Evolutionary conservation across 148 eudicot genomes (phyloP).

Genomic region (Drosera capensis): DNA sequence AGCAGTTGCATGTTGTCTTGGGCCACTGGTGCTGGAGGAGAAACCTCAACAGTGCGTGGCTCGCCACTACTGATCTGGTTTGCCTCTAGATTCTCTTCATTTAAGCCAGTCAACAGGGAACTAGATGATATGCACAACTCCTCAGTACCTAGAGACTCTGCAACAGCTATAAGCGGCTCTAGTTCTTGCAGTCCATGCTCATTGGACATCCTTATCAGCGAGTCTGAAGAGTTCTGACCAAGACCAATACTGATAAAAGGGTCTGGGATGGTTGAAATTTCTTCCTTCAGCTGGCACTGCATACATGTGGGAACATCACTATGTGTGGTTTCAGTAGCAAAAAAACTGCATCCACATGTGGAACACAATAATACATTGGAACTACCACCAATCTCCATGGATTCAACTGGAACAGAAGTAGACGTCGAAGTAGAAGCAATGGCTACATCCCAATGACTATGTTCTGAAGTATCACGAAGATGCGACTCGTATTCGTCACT

Average conservation of each 20-base stretch:
- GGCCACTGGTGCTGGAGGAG: slow-evolving; percentile 11
- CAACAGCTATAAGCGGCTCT: slow-evolving; percentile 8
- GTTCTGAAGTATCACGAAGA: slow-evolving; percentile 10
- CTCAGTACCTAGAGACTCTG: slow-evolving; percentile 15
- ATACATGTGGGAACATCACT: slow-evolving; percentile 41
- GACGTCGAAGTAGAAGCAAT: slow-evolving; percentile 11
- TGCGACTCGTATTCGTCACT: slow-evolving; percentile 8
- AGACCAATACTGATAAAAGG: slow-evolving; percentile 6
- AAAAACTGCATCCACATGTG: slow-evolving; percentile 43
- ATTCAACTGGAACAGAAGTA: slow-evolving; percentile 15
- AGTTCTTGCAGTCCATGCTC: slow-evolving; percentile 14
- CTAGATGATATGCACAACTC: slow-evolving; percentile 11
- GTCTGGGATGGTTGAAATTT: slow-evolving; percentile 9
- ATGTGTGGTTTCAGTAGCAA: slow-evolving; percentile 20
- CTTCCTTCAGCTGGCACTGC: slow-evolving; percentile 36
- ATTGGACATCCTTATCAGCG: slow-evolving; percentile 9
- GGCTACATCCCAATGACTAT: slow-evolving; percentile 10
- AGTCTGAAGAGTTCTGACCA: slow-evolving; percentile 12
- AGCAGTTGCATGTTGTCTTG: slow-evolving; percentile 13
- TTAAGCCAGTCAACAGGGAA: slow-evolving; percentile 4
- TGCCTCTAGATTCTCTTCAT: slow-evolving; percentile 13
- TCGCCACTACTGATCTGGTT: slow-evolving; percentile 10
- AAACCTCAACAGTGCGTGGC: slow-evolving; percentile 11
- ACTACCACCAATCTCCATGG: slow-evolving; percentile 10
- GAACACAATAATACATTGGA: slow-evolving; percentile 34